Percentiles rank a stretch among this genome's conserved stretches.
phyloP scores from a whole-genome alignment of 208 protist genomes.

The Phytomonas sp. region DNA sequence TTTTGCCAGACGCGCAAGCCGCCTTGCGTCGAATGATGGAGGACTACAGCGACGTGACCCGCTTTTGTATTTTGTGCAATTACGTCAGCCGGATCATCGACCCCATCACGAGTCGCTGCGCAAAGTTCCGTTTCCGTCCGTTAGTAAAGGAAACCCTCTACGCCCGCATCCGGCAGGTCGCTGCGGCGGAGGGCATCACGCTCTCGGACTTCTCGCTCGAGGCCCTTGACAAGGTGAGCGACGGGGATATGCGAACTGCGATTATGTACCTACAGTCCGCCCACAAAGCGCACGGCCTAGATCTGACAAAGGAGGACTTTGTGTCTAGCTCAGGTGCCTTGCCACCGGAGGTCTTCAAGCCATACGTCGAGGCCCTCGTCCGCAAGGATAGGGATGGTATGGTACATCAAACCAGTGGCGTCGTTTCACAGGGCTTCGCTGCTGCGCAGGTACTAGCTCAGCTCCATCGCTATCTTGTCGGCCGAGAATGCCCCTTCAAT shows the following conservation, averaged over 20 bases:
- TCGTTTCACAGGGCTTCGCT: constrained; percentile 68
- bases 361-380: constrained; percentile 48
- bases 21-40: constrained; percentile 98
- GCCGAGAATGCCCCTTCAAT: constrained; percentile 40
- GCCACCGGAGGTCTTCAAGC: constrained; percentile 41
- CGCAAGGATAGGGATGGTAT: constrained; percentile 47
- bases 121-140: constrained; percentile 98
- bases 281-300: constrained; percentile 62
- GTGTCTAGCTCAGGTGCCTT: constrained; percentile 79
- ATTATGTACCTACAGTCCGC: constrained; percentile 95
- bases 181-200: constrained; percentile 75
- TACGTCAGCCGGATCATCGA: constrained; percentile 98
- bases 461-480: constrained; percentile 68
- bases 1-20: constrained; percentile 97
- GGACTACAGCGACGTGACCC: constrained; percentile 94
- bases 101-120: constrained; percentile 98
- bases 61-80: constrained; percentile 99
- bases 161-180: constrained; percentile 86
- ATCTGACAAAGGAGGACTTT: constrained; percentile 78
- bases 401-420: constrained; percentile 33
- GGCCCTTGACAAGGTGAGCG: constrained; percentile 77
- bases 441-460: constrained; percentile 67
- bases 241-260: constrained; percentile 95
- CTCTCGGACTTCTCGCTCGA: constrained; percentile 53
- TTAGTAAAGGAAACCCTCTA: constrained; percentile 80